phyloP scores from a whole-genome alignment of 306 rosid genomes.

The Alnus glutinosa region DNA sequence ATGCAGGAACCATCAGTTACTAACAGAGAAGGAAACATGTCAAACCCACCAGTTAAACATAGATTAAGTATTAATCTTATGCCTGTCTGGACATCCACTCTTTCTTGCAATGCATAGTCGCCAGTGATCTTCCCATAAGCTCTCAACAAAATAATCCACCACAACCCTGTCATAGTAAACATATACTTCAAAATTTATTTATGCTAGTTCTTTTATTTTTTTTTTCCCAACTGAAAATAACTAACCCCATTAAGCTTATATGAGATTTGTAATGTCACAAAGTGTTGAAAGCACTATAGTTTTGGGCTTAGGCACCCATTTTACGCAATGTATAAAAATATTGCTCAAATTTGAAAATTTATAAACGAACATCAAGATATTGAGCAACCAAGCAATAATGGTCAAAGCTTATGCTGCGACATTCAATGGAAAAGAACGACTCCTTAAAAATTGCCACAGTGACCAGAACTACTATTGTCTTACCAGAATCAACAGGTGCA shows the following conservation, averaged over 20 bases:
- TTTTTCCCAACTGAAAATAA: not conserved
- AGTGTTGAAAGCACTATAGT: not conserved
- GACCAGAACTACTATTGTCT: not conserved
- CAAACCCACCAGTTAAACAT: constrained; percentile 85
- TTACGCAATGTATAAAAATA: not conserved
- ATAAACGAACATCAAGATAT: not conserved
- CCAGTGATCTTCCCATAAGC: constrained; percentile 92
- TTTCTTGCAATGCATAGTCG: constrained; percentile 81
- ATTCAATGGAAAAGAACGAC: constrained; percentile 7
- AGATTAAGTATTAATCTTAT: constrained; percentile 76
- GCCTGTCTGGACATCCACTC: constrained; percentile 92
- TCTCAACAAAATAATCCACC: constrained; percentile 95
- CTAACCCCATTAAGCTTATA: not conserved
- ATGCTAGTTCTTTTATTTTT: not conserved
- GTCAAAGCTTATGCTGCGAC: not conserved
- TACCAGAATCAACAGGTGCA: constrained; percentile 93
- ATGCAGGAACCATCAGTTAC: constrained; percentile 96
- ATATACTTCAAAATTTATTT: constrained; percentile 3
- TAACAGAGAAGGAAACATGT: constrained; percentile 88
- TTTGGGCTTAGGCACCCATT: not conserved
- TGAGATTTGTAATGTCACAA: constrained; percentile 2
- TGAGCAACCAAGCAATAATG: not conserved
- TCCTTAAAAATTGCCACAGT: not conserved
- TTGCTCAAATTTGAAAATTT: not conserved
- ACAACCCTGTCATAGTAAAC: constrained; percentile 56